Evolutionary conservation across 1,284 basidiomycete species (phyloP), one percentile per base, ranked within the genome.

Genomic region (Marasmius tenuissimus): DNA sequence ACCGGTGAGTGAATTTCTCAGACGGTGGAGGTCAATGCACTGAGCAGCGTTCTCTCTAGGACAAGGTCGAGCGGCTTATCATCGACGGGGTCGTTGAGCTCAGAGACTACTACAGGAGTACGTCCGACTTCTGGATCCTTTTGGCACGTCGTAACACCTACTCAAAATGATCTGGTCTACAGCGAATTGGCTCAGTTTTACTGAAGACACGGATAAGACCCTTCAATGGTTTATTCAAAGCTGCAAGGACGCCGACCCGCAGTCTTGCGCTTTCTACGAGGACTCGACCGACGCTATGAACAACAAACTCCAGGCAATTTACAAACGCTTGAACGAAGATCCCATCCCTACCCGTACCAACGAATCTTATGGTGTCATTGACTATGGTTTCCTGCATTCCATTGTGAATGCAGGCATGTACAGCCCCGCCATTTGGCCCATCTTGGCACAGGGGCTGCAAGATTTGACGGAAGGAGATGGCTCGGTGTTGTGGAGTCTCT

Each of bases 11-110:
- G 2, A 4, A 16, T n/a, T 10, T 16, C 11, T n/a, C 35, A 45
- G 14, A 34, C 20, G 39, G 3, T 47, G 34, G 10, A 14, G 14
- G 20, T 22, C 8, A 54, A 7, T 5, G 22, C 22, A n/a, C 16
- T 22, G 12, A 47, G 4, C 16, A 16, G 18, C 22, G 2, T 27
- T 2, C 52, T 11, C 12, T 14, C 37, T 37, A 69, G 66, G 62
- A 68, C 10, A 64, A 67, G 35, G 65, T 69, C 0, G 67, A 61
- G 20, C 59, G 68, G 3, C 34, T 69, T 0, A 56, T 69, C 40
- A 64, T 69, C 22, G 68, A 69, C 57, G 68, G 67, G 5, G 67
- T 68, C 12, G 58, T 58, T 4, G 65, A 66, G 34, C 18, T 61
- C 11, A 62, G 64, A 6, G 54, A 62, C 48, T 69, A 63, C 22